A percentile compares a stretch with the other conserved stretches of the same genome.
These are phyloP conservation scores for Yamadazyma laniorum DNA, from an alignment of 805 yeast genomes.

Conservation along the genomic window DNA sequence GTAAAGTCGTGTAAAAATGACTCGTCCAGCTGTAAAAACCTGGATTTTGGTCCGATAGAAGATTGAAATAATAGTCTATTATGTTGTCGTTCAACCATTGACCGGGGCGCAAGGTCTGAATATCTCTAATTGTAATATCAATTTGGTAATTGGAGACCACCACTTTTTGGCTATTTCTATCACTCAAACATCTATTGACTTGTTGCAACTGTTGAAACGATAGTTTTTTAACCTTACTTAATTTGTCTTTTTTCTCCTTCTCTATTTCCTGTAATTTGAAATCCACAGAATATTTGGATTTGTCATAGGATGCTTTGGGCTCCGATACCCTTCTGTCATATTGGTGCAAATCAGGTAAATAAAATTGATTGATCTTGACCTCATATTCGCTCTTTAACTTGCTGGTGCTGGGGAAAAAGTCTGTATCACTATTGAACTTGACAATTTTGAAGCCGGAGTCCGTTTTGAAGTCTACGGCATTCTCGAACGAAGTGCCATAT, in stretches of 20 bases:
- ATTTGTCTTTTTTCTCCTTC: conserved; percentile 14
- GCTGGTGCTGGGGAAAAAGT: conserved; percentile 3
- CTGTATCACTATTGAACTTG: conserved; percentile 10
- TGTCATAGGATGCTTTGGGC: not conserved
- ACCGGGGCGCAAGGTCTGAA: conserved; percentile 65
- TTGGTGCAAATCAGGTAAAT: conserved; percentile 8
- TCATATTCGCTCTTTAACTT: conserved; percentile 10
- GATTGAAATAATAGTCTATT: conserved; percentile 73
- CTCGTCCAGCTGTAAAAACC: conserved; percentile 76
- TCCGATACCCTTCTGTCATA: not conserved
- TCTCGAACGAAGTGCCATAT: conserved; percentile 15
- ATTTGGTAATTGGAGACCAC: conserved; percentile 31
- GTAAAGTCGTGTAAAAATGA: conserved; percentile 76
- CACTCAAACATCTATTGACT: conserved; percentile 15
- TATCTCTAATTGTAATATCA: conserved; percentile 64
- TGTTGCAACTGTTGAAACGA: conserved; percentile 9
- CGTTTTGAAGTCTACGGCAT: conserved; percentile 12
- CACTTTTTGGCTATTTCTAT: conserved; percentile 6
- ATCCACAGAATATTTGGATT: conserved; percentile 11
- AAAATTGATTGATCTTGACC: conserved; percentile 12
- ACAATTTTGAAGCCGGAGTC: conserved; percentile 8
- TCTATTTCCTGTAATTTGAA: conserved; percentile 14
- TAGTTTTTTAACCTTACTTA: conserved; percentile 14
- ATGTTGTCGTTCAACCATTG: conserved; percentile 90
- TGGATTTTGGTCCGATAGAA: conserved; percentile 43